Conservation (phyloP, 805 yeast genomes). For the Saturnispora mendoncae region DNA sequence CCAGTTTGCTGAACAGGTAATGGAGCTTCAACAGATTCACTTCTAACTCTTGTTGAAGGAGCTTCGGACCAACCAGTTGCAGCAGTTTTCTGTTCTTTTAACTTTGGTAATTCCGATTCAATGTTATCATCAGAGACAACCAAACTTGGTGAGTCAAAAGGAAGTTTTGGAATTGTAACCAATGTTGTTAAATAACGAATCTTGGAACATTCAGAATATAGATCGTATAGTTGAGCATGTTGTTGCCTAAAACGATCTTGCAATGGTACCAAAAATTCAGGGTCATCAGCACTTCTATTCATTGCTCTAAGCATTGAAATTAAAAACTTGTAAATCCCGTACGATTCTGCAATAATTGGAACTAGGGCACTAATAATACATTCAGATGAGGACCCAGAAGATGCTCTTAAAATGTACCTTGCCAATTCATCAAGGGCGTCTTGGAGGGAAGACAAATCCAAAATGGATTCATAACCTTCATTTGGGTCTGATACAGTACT, state of each 20-base stretch:
- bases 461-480: slow-evolving; percentile 85
- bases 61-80: slow-evolving; percentile 17
- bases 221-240: slow-evolving; percentile 61
- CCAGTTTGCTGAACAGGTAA: slow-evolving; percentile 40
- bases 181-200: slow-evolving; percentile 73
- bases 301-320: slow-evolving; percentile 88
- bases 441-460: slow-evolving; percentile 79
- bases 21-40: slow-evolving; percentile 3
- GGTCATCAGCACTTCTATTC: slow-evolving; percentile 62
- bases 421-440: slow-evolving; percentile 76
- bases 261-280: slow-evolving; percentile 69
- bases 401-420: slow-evolving; percentile 58
- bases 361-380: slow-evolving; percentile 81
- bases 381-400: slow-evolving; percentile 48
- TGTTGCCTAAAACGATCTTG: slow-evolving; percentile 64
- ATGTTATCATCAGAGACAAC: slow-evolving; percentile 36
- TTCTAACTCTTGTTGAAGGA: slow-evolving; percentile 35
- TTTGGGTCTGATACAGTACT: slow-evolving; percentile 87
- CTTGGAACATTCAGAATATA: slow-evolving; percentile 84
- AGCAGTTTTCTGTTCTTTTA: slow-evolving; percentile 16
- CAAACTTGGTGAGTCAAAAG: slow-evolving; percentile 52
- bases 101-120: slow-evolving; percentile 30
- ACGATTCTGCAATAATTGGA: slow-evolving; percentile 84
- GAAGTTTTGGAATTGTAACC: slow-evolving; percentile 67
- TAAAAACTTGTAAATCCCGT: slow-evolving; percentile 84